A percentile compares a stretch with the other conserved stretches of the same genome.
These are phyloP conservation scores for Erucastrum elatum DNA, from an alignment of 345 rosid genomes.

Conservation along the genomic window DNA sequence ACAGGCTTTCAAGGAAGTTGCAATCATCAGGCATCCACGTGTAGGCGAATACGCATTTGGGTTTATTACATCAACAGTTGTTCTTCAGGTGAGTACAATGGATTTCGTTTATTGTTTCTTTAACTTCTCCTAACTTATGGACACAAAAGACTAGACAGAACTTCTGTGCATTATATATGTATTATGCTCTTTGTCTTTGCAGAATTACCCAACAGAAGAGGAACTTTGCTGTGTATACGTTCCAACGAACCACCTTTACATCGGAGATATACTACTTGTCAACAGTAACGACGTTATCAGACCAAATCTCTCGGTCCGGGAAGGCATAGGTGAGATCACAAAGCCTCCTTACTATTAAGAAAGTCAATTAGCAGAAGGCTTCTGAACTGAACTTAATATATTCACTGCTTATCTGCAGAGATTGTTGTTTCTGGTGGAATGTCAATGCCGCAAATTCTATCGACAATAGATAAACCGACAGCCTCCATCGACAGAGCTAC, in stretches of 20 bases:
- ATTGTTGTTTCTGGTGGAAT: conserved; percentile 97
- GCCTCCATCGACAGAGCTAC: conserved; percentile 39
- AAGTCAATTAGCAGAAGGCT: background rate
- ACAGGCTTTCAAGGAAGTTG: conserved; percentile 94
- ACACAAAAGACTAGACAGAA: background rate
- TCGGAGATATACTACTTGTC: conserved; percentile 89
- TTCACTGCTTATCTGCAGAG: conserved; percentile 54
- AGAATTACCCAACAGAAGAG: conserved; percentile 89
- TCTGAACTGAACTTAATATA: background rate
- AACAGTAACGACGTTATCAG: conserved; percentile 85
- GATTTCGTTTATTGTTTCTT: background rate
- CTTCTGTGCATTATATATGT: background rate
- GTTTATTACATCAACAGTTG: conserved; percentile 82
- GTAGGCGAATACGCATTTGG: conserved; percentile 96
- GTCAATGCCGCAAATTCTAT: conserved; percentile 95
- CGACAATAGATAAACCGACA: conserved; percentile 55
- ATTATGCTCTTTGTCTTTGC: conserved; percentile 34
- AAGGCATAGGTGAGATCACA: conserved; percentile 84
- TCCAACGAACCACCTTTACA: conserved; percentile 98
- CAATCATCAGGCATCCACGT: conserved; percentile 91
- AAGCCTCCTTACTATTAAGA: background rate
- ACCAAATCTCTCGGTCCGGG: conserved; percentile 91
- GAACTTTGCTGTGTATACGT: conserved; percentile 95
- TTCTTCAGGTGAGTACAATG: conserved; percentile 65
- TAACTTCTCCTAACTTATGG: background rate